Evolutionary conservation across 495 filamentous ascomycete species (phyloP).

Genomic region (Daldinia grandis): DNA sequence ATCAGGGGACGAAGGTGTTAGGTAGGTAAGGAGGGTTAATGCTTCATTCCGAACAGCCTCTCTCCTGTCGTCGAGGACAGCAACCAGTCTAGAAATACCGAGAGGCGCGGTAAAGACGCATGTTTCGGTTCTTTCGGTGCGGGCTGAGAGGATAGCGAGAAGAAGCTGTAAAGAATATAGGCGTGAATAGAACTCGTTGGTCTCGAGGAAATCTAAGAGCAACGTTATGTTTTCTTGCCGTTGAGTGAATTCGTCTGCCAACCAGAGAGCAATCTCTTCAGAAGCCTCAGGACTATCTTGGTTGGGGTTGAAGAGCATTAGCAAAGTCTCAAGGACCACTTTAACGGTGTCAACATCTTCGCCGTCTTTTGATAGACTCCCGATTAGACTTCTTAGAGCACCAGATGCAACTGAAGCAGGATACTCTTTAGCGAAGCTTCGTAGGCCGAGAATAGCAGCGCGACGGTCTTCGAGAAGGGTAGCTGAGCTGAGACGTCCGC

Average conservation of each 20-base stretch:
- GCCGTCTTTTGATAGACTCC: slow-evolving; percentile 81
- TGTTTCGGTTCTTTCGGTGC: slow-evolving; percentile 95
- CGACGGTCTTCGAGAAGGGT: slow-evolving; percentile 93
- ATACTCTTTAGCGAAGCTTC: slow-evolving; percentile 95
- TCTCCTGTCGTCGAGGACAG: slow-evolving; percentile 80
- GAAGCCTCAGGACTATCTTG: slow-evolving; percentile 83
- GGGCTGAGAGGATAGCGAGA: slow-evolving; percentile 81
- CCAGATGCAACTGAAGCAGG: slow-evolving; percentile 97
- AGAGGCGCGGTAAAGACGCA: slow-evolving; percentile 88
- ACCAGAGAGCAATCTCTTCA: slow-evolving; percentile 95
- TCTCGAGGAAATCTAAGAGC: slow-evolving; percentile 87
- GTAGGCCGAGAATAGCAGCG: slow-evolving; percentile 87
- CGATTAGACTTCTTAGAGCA: slow-evolving; percentile 84
- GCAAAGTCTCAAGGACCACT: slow-evolving; percentile 89
- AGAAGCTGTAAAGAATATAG: slow-evolving; percentile 93
- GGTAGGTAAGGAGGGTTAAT: slow-evolving; percentile 59
- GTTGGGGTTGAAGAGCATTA: slow-evolving; percentile 83
- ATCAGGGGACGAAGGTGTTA: slow-evolving; percentile 63
- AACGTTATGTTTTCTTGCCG: slow-evolving; percentile 97
- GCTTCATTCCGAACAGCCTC: slow-evolving; percentile 88
- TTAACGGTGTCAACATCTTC: slow-evolving; percentile 98
- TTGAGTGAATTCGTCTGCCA: slow-evolving; percentile 98
- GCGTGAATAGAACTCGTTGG: slow-evolving; percentile 89
- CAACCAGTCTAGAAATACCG: slow-evolving; percentile 86
- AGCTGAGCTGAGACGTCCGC: slow-evolving; percentile 82